Evolutionary conservation across 768 basidiomycete species (phyloP).

Genomic region (Suillus brevipes): DNA sequence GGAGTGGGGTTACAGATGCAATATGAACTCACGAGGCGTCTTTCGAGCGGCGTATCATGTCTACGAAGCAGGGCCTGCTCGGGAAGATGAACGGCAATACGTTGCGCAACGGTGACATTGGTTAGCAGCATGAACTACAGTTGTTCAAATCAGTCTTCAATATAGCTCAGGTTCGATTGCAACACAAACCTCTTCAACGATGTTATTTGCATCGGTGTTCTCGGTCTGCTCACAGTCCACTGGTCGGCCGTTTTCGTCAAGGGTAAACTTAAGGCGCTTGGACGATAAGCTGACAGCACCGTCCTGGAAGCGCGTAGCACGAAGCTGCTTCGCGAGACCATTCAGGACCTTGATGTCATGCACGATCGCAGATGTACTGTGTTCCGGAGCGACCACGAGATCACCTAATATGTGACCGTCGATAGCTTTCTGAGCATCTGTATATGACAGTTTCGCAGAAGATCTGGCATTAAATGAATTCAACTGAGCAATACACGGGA

Average conservation of each 20-base stretch:
- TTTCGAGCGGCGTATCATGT: constrained; percentile 90
- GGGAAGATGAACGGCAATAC: constrained; percentile 90
- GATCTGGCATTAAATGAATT: constrained; percentile 53
- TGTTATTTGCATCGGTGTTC: constrained; percentile 67
- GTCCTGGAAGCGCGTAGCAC: constrained; percentile 69
- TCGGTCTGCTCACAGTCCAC: constrained; percentile 72
- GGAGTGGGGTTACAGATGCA: constrained; percentile 13
- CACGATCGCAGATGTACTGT: constrained; percentile 61
- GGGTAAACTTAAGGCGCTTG: constrained; percentile 68
- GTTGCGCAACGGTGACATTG: constrained; percentile 88
- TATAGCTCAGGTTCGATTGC: neutral
- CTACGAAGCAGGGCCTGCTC: constrained; percentile 97
- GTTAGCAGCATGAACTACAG: constrained; percentile 89
- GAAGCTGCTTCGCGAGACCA: constrained; percentile 70
- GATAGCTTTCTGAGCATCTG: constrained; percentile 78
- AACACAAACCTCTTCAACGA: constrained; percentile 82
- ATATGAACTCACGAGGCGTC: constrained; percentile 68
- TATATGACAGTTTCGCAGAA: constrained; percentile 81
- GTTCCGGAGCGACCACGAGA: constrained; percentile 55
- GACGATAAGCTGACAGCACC: constrained; percentile 77
- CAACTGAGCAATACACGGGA: neutral
- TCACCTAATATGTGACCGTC: constrained; percentile 64
- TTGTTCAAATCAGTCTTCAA: constrained; percentile 7
- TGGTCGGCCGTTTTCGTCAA: constrained; percentile 81
- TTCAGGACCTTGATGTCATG: constrained; percentile 74